Base-by-base conservation (phyloP, 2,329 filamentous ascomycete genomes). In the Cordyceps militaris region DNA sequence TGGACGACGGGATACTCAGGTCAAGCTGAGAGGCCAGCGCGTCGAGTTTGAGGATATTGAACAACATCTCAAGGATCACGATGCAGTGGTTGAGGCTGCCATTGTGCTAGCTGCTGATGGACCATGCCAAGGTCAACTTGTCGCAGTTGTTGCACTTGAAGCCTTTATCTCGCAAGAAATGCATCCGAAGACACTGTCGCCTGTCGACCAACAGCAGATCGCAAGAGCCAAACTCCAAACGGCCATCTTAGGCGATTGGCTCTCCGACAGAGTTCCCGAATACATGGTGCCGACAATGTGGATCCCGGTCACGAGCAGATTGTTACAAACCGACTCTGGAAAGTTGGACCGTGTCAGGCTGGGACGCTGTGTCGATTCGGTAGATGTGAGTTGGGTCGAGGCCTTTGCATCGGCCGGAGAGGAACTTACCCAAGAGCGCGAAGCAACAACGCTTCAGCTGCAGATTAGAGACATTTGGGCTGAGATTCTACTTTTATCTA, bases 231-330 rank as follows among this genome's bases (percentile, higher is more conserved):
- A 51, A 21, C 32, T 51, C 9, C 32, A 38, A 51, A 51, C 32
- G 13, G 13, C 21, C 30, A 2, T 51, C 32, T 40, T 32, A 19
- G 13, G 14, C 48, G 48, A 51, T 24, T 32, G 48, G 48, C 44
- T 61, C 36, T 38, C 9, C 16, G 56, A 56, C 38, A 63, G 61
- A 2, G 65, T 77, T 5, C 70, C 75, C 0, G 62, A 64, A 2
- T 67, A 73, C 56, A 74, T 76, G 69, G 66, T 77, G n/a, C 77
- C 76, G 0, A 66, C 70, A 4, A 69, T 71, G 6, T 78, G 73
- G 53, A 66, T 79, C 14, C 76, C 77, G 1, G 61, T 78, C 21
- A 77, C 73, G 1, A 42, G 19, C 38, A 42, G 38, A 2, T 23
- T 42, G 19, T 21, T 13, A 42, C 19, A 42, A 6, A 42, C 38